Base-by-base conservation (phyloP, 306 rosid genomes). In the Arachis stenosperma region DNA sequence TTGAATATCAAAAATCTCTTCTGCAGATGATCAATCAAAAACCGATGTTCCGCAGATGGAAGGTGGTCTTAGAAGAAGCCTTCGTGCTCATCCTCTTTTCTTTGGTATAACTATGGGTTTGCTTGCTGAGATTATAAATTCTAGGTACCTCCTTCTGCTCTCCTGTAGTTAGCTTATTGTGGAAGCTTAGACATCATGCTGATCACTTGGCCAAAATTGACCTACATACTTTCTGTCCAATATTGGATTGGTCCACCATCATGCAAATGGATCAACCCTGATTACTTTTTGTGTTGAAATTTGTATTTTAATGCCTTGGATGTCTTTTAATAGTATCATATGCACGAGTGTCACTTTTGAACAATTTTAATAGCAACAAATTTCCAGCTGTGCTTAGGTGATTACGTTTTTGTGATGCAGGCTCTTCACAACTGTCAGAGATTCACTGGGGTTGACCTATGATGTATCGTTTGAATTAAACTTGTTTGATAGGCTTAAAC, bases 101-200 rank as follows among this genome's bases (percentile, higher is more conserved):
- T 91, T 91, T 73, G 99, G 97, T 50, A 88, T 94, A 80, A 91
- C 93, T 15, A 89, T 94, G 99, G 99, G 99, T 40, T 83, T 94
- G 54, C 91, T 94, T 73, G 90, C 99, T 40, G 99, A 91, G 88
- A 84, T 94, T 69, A 94, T 91, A 81, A 94, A 94, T 79, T 94
- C 99, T 60, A 94, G 99, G 99, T 90, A 91, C 39, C 46, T 72
- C 63, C 65, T 79, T 81, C 69, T 80, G 42, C 75, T 41, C 70
- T 63, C 72, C 58, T 74, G 15, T 42, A 57, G 58, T 72, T 72
- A 46, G 74, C 70, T 60, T 72, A 15, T 54, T 54, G 51, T 61
- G 51, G 61, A 79, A 73, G 57, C 66, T 42, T 47, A 42, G 61
- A 33, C 65, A 67, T 51, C 67, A 7, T 56, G 12, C 51, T 46